phyloP scores from a whole-genome alignment of 352 stramenopile genomes.

The Phytopythium litorale region DNA sequence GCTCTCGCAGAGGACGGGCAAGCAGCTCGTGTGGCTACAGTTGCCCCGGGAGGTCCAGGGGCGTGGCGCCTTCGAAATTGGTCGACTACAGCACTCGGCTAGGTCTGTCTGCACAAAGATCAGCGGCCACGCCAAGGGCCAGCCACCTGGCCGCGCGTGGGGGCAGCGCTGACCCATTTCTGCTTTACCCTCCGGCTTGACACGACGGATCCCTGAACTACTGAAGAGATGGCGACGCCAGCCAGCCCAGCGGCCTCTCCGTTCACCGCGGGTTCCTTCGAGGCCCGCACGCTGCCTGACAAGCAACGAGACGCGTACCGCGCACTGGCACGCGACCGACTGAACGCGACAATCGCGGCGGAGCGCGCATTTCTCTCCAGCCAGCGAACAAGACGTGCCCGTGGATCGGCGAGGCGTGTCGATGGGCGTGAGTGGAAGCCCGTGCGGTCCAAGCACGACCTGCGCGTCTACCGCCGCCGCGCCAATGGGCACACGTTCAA shows the following conservation, averaged over 20 bases:
- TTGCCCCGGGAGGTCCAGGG: no score
- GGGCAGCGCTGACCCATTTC: no score
- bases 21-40: no score
- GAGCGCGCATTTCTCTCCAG: slow-evolving; percentile 19
- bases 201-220: no score
- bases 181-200: no score
- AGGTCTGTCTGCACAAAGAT: no score
- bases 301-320: slow-evolving; percentile 31
- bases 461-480: slow-evolving; percentile 30
- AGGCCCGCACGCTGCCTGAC: slow-evolving; percentile 20
- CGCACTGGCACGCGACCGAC: slow-evolving; percentile 21
- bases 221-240: background rate
- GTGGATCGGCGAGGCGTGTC: slow-evolving; percentile 13
- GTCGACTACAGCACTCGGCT: no score
- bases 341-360: slow-evolving; percentile 21
- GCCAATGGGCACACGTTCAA: slow-evolving; percentile 5
- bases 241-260: slow-evolving; percentile 12
- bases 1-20: no score
- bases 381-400: slow-evolving; percentile 2
- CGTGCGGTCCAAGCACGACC: slow-evolving; percentile 24
- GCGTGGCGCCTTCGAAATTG: no score
- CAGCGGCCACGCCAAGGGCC: no score
- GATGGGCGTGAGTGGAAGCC: slow-evolving; percentile 32
- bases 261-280: slow-evolving; percentile 28
- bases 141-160: no score